These are phyloP conservation scores for Colletotrichum orchidophilum DNA, from an alignment of 2,329 filamentous ascomycete species.

Conservation along the genomic window DNA sequence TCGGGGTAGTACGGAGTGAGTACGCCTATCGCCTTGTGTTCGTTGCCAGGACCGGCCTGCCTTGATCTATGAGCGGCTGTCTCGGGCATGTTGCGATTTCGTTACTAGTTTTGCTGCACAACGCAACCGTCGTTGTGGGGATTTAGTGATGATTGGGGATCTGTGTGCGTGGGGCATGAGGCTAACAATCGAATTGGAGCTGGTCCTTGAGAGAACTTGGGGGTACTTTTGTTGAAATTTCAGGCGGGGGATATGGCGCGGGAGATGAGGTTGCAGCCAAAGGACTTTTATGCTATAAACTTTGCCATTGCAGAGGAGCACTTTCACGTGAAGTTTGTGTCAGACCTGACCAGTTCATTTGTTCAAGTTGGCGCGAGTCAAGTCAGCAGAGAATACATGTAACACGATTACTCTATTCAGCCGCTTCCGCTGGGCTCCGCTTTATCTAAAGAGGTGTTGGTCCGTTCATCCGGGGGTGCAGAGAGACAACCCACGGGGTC, in stretches of 20 bases:
- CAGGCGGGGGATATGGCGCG: neutral
- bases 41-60: neutral
- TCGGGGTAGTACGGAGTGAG: conserved; percentile 11
- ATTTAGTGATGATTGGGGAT: neutral
- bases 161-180: neutral
- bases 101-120: neutral
- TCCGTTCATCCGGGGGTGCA: neutral
- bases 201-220: too few species aligned
- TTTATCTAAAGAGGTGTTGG: neutral
- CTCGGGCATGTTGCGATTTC: neutral
- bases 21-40: neutral
- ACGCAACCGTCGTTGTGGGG: neutral
- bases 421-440: neutral
- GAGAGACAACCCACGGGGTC: neutral
- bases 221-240: neutral
- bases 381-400: neutral
- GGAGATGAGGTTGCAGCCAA: neutral
- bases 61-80: neutral
- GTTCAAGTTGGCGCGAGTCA: conserved; percentile 13
- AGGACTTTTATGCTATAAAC: neutral
- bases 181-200: neutral
- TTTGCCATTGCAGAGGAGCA: neutral
- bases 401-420: neutral
- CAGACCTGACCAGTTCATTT: neutral
- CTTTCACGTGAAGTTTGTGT: conserved; percentile 7